Base-by-base conservation (phyloP, 2,329 filamentous ascomycete genomes). In the Colletotrichum filicis region DNA sequence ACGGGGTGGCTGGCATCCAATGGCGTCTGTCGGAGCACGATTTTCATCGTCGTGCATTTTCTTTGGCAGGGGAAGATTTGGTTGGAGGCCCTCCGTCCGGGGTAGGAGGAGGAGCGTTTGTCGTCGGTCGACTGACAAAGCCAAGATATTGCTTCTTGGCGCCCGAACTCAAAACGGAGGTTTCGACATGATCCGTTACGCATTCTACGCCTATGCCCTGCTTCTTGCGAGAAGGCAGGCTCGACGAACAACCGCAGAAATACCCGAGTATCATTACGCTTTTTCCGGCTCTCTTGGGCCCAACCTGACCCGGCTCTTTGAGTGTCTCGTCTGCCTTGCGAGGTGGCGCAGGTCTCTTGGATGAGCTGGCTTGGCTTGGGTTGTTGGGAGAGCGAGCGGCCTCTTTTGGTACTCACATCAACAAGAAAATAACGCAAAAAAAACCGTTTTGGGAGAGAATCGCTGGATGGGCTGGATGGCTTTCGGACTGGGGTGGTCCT, bases 401-500 rank as follows among this genome's bases (percentile, higher is more conserved):
- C 32, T 35, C 30, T 71, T 49, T 71, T 65, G 67, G 37, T 52
- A 56, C 60, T 73, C 71, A 73, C 72, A 75, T 65, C 64, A 56
- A 68, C 67, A 68, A 67, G 66, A 75, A 75, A 75, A 75, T 32
- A 73, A 70, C 58, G 57, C 28, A 66, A 68, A 74, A 75, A 75
- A 75, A 75, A 60, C 30, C n/a, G 28, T 57, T 46, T 67, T 73
- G 69, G 56, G 66, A 46, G 68, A 66, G 66, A 49, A 74, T 71
- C 69, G 66, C 73, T 75, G 60, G 74, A 71, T 61, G 69, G 22
- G 57, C 57, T 64, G 59, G 55, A 59, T 52, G 56, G 63, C 69
- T 73, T 66, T 73, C 35, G 63, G 59, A 68, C 74, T 55, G 52
- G 66, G 58, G 61, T 35, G 37, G 61, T 57, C 35, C 19, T 53